Conservation (phyloP, 2,329 filamentous ascomycete species). For the Colletotrichum filicis region DNA sequence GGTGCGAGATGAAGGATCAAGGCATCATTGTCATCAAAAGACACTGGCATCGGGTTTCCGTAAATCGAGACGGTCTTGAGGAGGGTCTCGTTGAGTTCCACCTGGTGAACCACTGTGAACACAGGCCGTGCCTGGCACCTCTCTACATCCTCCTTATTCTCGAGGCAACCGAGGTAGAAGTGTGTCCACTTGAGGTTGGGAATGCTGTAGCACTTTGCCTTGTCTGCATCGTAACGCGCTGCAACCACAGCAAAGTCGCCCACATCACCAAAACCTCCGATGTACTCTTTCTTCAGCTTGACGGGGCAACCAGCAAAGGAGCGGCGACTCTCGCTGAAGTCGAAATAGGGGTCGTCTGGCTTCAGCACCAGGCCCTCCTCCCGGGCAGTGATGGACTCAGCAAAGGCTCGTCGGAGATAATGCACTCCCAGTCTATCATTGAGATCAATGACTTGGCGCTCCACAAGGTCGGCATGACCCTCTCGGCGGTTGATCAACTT, state of each 20-base stretch:
- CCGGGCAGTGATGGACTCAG: slow-evolving; percentile 70
- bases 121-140: slow-evolving; percentile 62
- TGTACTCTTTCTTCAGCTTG: slow-evolving; percentile 89
- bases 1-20: slow-evolving; percentile 60
- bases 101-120: slow-evolving; percentile 75
- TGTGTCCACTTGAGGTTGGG: slow-evolving; percentile 77
- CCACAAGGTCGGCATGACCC: slow-evolving; percentile 75
- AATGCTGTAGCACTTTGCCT: slow-evolving; percentile 66
- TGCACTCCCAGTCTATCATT: slow-evolving; percentile 59
- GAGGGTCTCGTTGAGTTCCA: slow-evolving; percentile 64
- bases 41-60: slow-evolving; percentile 56
- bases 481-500: slow-evolving; percentile 60
- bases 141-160: slow-evolving; percentile 71
- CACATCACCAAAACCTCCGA: slow-evolving; percentile 81
- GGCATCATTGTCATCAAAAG: slow-evolving; percentile 47
- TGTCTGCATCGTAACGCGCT: slow-evolving; percentile 74
- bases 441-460: slow-evolving; percentile 77
- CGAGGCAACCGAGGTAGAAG: slow-evolving; percentile 82
- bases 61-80: slow-evolving; percentile 61
- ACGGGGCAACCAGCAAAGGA: slow-evolving; percentile 68
- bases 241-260: slow-evolving; percentile 86
- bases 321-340: slow-evolving; percentile 52
- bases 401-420: slow-evolving; percentile 72
- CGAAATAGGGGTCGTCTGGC: slow-evolving; percentile 82
- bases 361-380: slow-evolving; percentile 88